phyloP scores from a whole-genome alignment of 306 rosid genomes.

The Inga laurina region DNA sequence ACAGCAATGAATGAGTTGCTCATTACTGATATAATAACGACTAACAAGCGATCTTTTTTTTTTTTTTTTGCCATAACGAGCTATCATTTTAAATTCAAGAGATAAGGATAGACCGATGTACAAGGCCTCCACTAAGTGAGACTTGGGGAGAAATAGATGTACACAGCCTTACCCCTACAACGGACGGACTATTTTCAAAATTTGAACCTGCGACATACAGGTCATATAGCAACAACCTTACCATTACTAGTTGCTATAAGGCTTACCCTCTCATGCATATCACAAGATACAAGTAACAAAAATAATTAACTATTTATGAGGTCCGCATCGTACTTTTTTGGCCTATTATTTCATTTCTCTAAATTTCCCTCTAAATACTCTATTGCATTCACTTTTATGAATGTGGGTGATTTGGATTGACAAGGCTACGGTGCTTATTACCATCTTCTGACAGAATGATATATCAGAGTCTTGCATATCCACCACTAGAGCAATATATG shows the following conservation, averaged over 20 bases:
- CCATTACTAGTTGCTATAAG: no score
- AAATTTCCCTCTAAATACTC: not conserved
- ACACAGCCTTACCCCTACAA: no score
- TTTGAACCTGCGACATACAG: no score
- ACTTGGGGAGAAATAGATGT: no score
- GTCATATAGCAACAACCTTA: no score
- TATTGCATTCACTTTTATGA: not conserved
- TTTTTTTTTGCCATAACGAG: not conserved
- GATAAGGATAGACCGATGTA: no score
- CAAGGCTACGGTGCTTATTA: not conserved
- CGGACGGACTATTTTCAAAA: no score
- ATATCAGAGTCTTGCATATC: conserved; percentile 63
- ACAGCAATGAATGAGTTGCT: not conserved
- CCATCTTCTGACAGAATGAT: conserved; percentile 19
- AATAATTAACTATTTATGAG: not conserved
- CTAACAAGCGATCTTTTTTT: not conserved
- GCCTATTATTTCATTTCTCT: not conserved
- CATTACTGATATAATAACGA: not conserved
- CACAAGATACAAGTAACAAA: not conserved
- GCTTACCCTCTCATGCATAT: not conserved
- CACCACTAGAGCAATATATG: conserved; percentile 40
- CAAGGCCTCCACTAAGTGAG: no score
- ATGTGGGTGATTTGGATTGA: not conserved
- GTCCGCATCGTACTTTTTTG: not conserved
- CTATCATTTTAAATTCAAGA: not conserved